A percentile compares a stretch with the other conserved stretches of the same genome.
phyloP scores from a whole-genome alignment of 768 basidiomycete genomes.

The Tylopilus felleus region DNA sequence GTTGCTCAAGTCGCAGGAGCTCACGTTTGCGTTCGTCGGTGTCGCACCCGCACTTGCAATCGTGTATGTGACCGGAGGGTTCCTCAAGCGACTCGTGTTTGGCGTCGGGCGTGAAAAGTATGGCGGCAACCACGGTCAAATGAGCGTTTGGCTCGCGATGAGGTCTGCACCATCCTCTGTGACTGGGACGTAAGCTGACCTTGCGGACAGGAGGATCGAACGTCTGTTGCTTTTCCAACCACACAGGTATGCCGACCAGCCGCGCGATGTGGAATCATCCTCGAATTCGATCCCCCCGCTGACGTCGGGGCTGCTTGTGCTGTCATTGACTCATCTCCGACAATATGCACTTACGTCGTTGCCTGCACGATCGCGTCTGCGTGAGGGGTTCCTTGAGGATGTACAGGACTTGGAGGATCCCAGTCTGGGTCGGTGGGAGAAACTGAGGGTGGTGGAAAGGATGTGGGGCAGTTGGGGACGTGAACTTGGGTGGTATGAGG shows the following conservation, averaged over 20 bases:
- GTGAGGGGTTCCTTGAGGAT: conserved; percentile 82
- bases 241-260: conserved; percentile 9
- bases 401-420: conserved; percentile 80
- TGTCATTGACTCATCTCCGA: conserved; percentile 67
- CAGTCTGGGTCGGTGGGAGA: conserved; percentile 61
- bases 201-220: conserved; percentile 54
- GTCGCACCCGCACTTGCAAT: conserved; percentile 86
- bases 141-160: conserved; percentile 67
- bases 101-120: conserved; percentile 47
- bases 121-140: conserved; percentile 54
- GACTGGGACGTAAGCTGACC: conserved; percentile 5
- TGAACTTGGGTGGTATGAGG: conserved; percentile 56
- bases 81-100: conserved; percentile 47
- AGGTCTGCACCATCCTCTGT: conserved; percentile 40
- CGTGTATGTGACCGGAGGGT: conserved; percentile 64
- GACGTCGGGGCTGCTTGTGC: conserved; percentile 69
- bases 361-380: conserved; percentile 57
- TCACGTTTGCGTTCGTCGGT: conserved; percentile 96
- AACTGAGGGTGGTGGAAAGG: conserved; percentile 72
- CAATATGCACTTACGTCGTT: conserved; percentile 56
- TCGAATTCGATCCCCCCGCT: conserved; percentile 40
- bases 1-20: conserved; percentile 87
- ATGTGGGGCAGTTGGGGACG: conserved; percentile 89
- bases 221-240: conserved; percentile 58
- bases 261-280: conserved; percentile 2